Evolutionary conservation across 2,329 filamentous ascomycete species (phyloP).

Genomic region (Canariomyces notabilis): DNA sequence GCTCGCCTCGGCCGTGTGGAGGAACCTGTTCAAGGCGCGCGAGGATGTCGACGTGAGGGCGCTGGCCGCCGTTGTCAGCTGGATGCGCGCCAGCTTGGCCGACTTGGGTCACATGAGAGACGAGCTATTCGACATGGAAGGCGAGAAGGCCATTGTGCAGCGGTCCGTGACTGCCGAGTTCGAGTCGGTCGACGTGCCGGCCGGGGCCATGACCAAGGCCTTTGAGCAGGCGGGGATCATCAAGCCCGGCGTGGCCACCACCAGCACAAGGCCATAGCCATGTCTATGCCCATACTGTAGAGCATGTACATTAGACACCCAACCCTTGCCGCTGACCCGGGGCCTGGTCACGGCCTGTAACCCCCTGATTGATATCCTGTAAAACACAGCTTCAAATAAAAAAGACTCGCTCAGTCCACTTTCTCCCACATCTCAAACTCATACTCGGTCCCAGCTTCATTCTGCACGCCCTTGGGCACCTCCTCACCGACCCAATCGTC

Average conservation of each 20-base stretch:
- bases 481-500: conserved; percentile 62
- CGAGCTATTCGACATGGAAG: conserved; percentile 32
- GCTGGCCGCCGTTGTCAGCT: conserved; percentile 51
- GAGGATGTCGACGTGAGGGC: conserved; percentile 46
- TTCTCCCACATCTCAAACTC: conserved; percentile 72
- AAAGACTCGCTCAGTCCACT: conserved; percentile 24
- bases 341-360: no score
- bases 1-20: conserved; percentile 79
- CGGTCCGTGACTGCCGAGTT: conserved; percentile 36
- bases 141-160: conserved; percentile 40
- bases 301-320: no score
- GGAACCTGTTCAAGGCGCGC: conserved; percentile 79
- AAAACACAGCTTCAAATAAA: neutral
- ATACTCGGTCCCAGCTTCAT: conserved; percentile 61
- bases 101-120: conserved; percentile 48
- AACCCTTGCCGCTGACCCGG: no score
- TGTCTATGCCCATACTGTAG: no score
- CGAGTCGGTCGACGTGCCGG: conserved; percentile 36
- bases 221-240: conserved; percentile 18
- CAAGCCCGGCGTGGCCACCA: neutral
- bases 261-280: neutral
- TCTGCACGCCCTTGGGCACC: conserved; percentile 49
- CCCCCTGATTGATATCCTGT: neutral
- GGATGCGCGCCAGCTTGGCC: conserved; percentile 47
- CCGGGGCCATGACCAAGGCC: conserved; percentile 27